Base-by-base conservation (phyloP, 2,329 filamentous ascomycete genomes). In the Aciculosporium take region DNA sequence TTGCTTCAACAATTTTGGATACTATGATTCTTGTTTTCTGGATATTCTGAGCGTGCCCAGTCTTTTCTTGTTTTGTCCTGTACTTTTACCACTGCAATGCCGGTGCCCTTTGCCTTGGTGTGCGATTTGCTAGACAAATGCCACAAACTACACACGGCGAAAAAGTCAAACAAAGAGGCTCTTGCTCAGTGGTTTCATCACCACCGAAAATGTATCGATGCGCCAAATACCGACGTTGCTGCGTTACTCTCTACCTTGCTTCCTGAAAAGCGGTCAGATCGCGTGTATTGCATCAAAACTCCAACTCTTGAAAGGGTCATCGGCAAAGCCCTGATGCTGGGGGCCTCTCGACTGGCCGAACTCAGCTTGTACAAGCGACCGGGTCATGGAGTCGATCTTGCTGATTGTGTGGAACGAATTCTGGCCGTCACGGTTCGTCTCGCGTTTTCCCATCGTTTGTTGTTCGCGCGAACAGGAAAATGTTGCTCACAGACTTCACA, bases 211-310 rank as follows among this genome's bases (percentile, higher is more conserved):
- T 59, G 61, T 1, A 68, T 94, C 13, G 63, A 79, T 53, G 64
- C 68, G 0, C 61, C 72, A 7, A 65, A 71, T 23, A 74, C 73
- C 1, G 65, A 79, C 51, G 65, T 69, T 1, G 63, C 74, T 1
- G 80, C 83, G 2, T 62, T 94, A 1, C 64, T 94, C 0, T 88
- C 83, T 1, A 79, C 80, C 3, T 60, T 95, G 1, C 71, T 93
- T 0, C 85, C 87, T 0, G 79, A 87, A 47, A 78, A 72, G 48
- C 71, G 86, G 40, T 79, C 76, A 3, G 86, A 94, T 54, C 74
- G 85, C 23, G 82, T 89, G 2, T 94, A 88, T 55, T 72, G 69
- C 29, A 66, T 94, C 1, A 75, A 84, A 52, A 64, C 74, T 5
- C 55, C 62, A 7, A 68, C 64, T 0, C 65, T 94, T 0, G 73